phyloP scores from a whole-genome alignment of 2,329 filamentous ascomycete genomes.

The Neofusicoccum ribis region DNA sequence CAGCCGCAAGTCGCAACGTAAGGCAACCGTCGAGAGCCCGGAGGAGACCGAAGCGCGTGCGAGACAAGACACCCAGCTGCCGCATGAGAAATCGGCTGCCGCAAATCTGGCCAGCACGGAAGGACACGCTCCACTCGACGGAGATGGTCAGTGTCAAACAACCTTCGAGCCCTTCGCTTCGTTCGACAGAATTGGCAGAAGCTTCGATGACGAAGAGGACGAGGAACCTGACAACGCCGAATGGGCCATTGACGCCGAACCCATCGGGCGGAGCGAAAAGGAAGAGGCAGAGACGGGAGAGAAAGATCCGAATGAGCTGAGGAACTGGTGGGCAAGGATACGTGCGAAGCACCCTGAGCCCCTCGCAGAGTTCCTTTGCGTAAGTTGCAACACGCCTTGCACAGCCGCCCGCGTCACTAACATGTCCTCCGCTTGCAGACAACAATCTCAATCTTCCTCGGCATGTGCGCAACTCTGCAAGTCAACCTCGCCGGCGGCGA shows the following conservation, averaged over 20 bases:
- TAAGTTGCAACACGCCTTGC: not conserved
- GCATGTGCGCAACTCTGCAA: conserved; percentile 12
- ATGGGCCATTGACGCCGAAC: conserved; percentile 16
- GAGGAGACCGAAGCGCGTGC: not conserved
- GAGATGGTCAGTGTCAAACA: not conserved
- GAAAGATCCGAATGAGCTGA: conserved; percentile 5
- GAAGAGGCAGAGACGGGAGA: not conserved
- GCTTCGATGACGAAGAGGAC: not conserved
- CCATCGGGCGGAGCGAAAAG: not conserved
- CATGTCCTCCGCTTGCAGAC: not conserved
- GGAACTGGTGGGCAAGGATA: conserved; percentile 16
- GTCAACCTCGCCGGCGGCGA: not conserved
- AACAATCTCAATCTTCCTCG: conserved; percentile 11
- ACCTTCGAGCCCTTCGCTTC: not conserved
- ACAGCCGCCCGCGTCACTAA: not conserved
- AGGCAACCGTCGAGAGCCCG: not conserved
- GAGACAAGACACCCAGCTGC: not conserved
- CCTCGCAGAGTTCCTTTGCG: conserved; percentile 13
- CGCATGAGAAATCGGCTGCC: not conserved
- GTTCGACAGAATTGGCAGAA: not conserved
- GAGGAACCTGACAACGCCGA: not conserved
- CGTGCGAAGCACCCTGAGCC: conserved; percentile 18
- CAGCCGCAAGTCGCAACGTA: not conserved
- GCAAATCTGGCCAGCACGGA: not conserved
- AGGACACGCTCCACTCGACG: not conserved